A percentile compares a stretch with the other conserved stretches of the same genome.
Conservation (phyloP, 768 basidiomycete species). For the Boletus coccyginus region DNA sequence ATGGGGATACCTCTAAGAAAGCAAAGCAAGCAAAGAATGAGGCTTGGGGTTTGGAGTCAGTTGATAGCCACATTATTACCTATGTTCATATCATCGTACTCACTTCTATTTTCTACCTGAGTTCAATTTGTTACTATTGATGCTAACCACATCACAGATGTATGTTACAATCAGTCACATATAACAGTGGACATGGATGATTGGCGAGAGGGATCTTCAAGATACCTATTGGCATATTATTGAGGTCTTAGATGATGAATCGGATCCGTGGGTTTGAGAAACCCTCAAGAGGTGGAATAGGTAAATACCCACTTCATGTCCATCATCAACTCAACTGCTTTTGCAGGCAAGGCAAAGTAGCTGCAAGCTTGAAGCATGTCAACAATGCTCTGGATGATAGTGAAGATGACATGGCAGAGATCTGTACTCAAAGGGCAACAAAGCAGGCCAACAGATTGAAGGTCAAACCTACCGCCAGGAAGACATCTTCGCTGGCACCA, state of each 20-base stretch:
- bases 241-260: background rate
- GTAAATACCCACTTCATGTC: background rate
- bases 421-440: background rate
- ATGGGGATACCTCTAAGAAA: background rate
- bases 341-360: background rate
- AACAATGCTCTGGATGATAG: background rate
- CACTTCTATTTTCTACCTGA: background rate
- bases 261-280: background rate
- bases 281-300: slow-evolving; percentile 3
- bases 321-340: background rate
- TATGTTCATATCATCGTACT: slow-evolving; percentile 2
- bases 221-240: background rate
- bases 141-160: background rate
- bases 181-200: background rate
- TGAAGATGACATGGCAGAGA: background rate
- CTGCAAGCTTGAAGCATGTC: too few species aligned
- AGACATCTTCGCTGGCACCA: too few species aligned
- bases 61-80: background rate
- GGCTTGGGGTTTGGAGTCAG: background rate
- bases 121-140: too few species aligned
- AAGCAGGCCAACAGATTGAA: too few species aligned
- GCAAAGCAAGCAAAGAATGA: background rate
- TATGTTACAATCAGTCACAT: slow-evolving; percentile 1
- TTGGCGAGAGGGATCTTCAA: background rate
- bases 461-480: too few species aligned